Percentiles rank a stretch among this genome's conserved stretches.
These are phyloP conservation scores for Lasiodiplodia gonubiensis DNA, from an alignment of 2,329 filamentous ascomycete genomes.

Conservation along the genomic window DNA sequence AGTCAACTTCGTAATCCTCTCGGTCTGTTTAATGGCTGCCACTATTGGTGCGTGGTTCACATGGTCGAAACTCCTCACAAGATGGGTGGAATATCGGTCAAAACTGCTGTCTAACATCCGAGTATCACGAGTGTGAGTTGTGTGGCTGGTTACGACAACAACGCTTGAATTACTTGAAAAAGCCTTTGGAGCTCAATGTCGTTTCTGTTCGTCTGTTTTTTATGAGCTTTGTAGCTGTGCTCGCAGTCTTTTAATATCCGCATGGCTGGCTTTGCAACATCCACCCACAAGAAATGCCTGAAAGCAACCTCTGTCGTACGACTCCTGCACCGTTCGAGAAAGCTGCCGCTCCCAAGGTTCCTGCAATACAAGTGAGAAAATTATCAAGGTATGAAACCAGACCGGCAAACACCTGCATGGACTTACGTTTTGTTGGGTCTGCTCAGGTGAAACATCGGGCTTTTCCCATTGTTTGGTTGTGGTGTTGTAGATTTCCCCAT, in stretches of 20 bases:
- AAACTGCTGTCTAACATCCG: too few species aligned
- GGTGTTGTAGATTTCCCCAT: slow-evolving; percentile 14
- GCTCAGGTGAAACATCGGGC: neutral
- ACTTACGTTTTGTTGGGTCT: neutral
- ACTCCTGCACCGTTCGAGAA: neutral
- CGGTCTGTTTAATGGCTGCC: too few species aligned
- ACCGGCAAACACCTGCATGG: neutral
- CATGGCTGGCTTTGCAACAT: slow-evolving; percentile 15
- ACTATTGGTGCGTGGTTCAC: too few species aligned
- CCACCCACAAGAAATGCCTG: neutral
- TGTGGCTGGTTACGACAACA: too few species aligned
- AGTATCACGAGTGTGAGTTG: too few species aligned
- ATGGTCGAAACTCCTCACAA: too few species aligned
- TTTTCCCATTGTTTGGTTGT: slow-evolving; percentile 12
- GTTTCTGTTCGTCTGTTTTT: too few species aligned
- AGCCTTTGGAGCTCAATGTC: too few species aligned
- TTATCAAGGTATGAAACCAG: neutral
- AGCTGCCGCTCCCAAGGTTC: slow-evolving; percentile 3
- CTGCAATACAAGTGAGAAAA: neutral
- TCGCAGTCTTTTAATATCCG: neutral
- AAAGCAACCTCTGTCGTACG: neutral
- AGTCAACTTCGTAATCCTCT: too few species aligned
- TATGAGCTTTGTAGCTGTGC: neutral
- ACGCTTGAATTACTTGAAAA: too few species aligned
- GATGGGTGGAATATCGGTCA: too few species aligned